Evolutionary conservation across 1,284 basidiomycete species (phyloP), one percentile per base, ranked within the genome.

Genomic region (Wolfiporia cocos): DNA sequence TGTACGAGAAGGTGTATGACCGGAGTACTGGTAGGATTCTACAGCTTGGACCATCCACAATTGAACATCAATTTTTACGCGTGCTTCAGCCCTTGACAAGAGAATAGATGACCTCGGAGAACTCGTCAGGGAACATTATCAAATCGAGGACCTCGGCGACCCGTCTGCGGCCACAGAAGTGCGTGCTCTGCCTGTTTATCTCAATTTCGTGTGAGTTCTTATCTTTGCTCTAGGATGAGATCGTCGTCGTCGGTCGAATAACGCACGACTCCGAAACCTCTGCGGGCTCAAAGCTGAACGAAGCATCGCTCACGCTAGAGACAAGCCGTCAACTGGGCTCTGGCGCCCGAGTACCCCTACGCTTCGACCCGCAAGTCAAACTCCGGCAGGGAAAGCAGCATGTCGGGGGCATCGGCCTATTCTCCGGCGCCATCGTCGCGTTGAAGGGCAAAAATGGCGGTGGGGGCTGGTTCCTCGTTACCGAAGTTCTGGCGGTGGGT

Each of bases 361-460:
- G 79, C 29, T 86, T 96, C 49, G 71, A 85, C 33, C 65, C 76
- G 2, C 65, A 70, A 26, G 66, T 89, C 41, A 81, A 78, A 53
- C 70, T 94, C 3, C 74, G 81, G 35, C 82, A 83, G 17, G 78
- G 76, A 0, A 65, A 75, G 4, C 69, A 71, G 42, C 84, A 82
- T 4, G 68, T 78, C 18, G 78, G 76, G n/a, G 79, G 81, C 1
- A 67, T 86, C 17, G 83, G 87, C 0, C 59, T 99, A 23, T 99
- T 94, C 58, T 92, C 93, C 1, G 96, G 96, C 2, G 83, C 85
- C 30, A 81, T 99, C 35, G 84, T 88, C 0, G 90, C 86, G 2
- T 60, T 97, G n/a, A 86, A 81, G 51, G 96, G 96, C 0, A 78
- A 78, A 55, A 98, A 98, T 61, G 93, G 92, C 2, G 91, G 92